phyloP scores from a whole-genome alignment of 2,329 filamentous ascomycete genomes.

The Xylaria sp. region DNA sequence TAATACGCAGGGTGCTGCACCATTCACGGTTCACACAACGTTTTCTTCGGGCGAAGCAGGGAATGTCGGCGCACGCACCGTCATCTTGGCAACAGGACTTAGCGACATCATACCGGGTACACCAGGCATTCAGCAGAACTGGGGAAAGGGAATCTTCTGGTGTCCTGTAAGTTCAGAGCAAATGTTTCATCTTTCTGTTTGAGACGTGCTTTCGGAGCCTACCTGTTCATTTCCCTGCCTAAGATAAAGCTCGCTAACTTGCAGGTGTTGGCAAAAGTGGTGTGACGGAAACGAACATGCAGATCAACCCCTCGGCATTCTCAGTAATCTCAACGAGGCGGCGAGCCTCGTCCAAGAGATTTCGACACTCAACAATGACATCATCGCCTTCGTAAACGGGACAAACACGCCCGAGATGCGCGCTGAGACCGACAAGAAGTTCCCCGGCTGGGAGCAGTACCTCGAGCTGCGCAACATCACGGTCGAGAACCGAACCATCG shows the following conservation, averaged over 20 bases:
- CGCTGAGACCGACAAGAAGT: constrained; percentile 52
- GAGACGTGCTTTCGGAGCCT: not conserved
- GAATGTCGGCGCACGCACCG: constrained; percentile 61
- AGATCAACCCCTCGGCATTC: constrained; percentile 66
- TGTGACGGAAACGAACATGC: constrained; percentile 72
- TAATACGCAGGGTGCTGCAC: constrained; percentile 24
- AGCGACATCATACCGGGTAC: constrained; percentile 65
- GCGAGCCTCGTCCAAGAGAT: constrained; percentile 62
- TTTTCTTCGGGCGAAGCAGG: constrained; percentile 43
- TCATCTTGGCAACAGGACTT: constrained; percentile 69
- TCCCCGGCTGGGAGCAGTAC: constrained; percentile 61
- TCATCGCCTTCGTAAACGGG: constrained; percentile 70
- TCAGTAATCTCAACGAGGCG: constrained; percentile 59
- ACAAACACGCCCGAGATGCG: constrained; percentile 61
- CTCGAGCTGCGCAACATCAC: constrained; percentile 62
- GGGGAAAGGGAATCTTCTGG: constrained; percentile 71
- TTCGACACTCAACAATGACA: constrained; percentile 64
- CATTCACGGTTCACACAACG: constrained; percentile 58
- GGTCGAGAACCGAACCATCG: constrained; percentile 67
- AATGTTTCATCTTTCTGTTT: not conserved
- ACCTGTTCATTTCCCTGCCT: not conserved
- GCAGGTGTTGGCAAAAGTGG: constrained; percentile 54
- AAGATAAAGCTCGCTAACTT: constrained; percentile 2
- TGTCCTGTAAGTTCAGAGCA: constrained; percentile 55
- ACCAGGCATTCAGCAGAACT: constrained; percentile 65